These are phyloP conservation scores for Alternaria brassicae DNA, from an alignment of 2,329 filamentous ascomycete genomes.

Conservation along the genomic window DNA sequence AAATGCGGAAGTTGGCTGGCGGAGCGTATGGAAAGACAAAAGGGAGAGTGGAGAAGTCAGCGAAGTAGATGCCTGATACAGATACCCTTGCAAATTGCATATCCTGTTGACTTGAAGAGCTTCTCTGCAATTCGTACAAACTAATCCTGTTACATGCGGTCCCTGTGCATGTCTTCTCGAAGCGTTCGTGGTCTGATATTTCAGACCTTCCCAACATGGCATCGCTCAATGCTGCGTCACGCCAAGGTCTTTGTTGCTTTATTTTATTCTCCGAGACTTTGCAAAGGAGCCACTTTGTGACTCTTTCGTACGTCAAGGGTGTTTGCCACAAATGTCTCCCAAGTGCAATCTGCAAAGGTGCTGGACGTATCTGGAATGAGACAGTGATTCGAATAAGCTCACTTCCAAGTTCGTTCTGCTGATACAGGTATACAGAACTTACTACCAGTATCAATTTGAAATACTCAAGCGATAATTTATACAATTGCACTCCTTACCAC, in stretches of 20 bases:
- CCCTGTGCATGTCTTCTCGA: not conserved
- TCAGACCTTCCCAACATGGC: not conserved
- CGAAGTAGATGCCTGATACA: not conserved
- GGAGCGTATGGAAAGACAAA: constrained; percentile 80
- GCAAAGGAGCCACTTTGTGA: not conserved
- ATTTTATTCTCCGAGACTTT: not conserved
- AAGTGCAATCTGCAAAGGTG: not conserved
- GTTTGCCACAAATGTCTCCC: not conserved
- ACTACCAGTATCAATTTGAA: not conserved
- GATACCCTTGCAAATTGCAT: not conserved
- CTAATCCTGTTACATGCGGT: not conserved
- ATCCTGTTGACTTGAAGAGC: not conserved
- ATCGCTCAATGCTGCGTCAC: not conserved
- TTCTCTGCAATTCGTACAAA: not conserved
- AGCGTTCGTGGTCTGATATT: not conserved
- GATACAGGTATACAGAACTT: not conserved
- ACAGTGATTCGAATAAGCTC: not conserved
- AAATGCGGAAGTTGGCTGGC: constrained; percentile 77
- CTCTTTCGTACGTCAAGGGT: not conserved
- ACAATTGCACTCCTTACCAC: not conserved
- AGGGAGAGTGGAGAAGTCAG: constrained; percentile 17
- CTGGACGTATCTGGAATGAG: not conserved
- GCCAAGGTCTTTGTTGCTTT: not conserved
- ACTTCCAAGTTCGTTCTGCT: not conserved
- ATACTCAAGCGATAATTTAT: not conserved